Base-by-base conservation (phyloP, 768 basidiomycete genomes). In the Pulveroboletus ravenelii region DNA sequence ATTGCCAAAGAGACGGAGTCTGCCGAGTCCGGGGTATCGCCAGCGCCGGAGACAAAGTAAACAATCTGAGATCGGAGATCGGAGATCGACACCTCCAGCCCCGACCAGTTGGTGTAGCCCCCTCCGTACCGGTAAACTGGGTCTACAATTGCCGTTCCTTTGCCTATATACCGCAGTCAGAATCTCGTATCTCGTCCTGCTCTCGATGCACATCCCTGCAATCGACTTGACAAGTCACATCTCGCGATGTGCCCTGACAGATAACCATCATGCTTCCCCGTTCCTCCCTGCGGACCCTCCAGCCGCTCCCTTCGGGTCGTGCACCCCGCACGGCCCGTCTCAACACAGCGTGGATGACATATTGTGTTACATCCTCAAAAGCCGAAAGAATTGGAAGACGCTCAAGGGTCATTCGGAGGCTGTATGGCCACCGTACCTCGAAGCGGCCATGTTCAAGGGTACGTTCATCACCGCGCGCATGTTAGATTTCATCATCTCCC, bases 371-470 rank as follows among this genome's bases (percentile, higher is more conserved):
- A 81, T 88, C 53, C 78, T 85, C 55, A 79, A 76, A 53, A 78
- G 78, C 38, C 78, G 87, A 56, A 87, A 87, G 67, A 83, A 78
- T 61, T 89, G 85, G 84, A 86, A 87, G 63, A 86, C 83, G 0
- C 67, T 84, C 25, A 78, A 79, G 62, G 86, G 84, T 40, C 58
- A 57, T 41, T 79, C 81, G 29, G 86, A 89, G 63, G 77, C 84
- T 10, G 86, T 89, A 18, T 89, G 87, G 87, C 87, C 87, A 46
- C 85, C 83, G 10, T 78, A 84, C 58, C 79, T 89, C 45, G 87
- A 89, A 71, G 85, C 82, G 27, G 84, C 84, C 36, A 73, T 89
- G 56, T 77, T 89, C 38, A 82, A 87, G 76, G 87, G 87, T 84
- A 53, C 38, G 70, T 47, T 53, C 48, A 51, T 51, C 45, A 30